These are phyloP conservation scores for Rhodotorula sp. DNA, from an alignment of 1,284 basidiomycete species.

Conservation along the genomic window DNA sequence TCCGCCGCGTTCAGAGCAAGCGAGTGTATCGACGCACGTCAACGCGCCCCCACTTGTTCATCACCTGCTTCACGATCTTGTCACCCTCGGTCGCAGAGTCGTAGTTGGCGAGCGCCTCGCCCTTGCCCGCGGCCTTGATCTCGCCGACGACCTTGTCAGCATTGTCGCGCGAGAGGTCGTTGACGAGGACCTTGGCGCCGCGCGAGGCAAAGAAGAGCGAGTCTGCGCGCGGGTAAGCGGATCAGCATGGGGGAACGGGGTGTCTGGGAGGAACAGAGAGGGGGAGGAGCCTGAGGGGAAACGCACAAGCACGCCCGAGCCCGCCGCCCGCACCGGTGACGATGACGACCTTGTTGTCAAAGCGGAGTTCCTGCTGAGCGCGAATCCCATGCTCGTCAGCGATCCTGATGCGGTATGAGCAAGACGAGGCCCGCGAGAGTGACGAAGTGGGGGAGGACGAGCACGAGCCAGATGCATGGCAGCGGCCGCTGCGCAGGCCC, in stretches of 20 bases:
- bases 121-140: conserved; percentile 70
- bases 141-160: conserved; percentile 92
- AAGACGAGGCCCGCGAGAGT: no score
- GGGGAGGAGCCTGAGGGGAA: not conserved
- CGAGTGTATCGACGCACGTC: conserved; percentile 55
- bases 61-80: conserved; percentile 75
- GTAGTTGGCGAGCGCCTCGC: conserved; percentile 81
- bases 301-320: conserved; percentile 74
- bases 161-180: conserved; percentile 85
- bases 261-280: not conserved
- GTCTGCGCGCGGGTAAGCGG: conserved; percentile 62
- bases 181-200: conserved; percentile 92
- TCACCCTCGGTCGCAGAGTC: conserved; percentile 87
- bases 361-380: conserved; percentile 58
- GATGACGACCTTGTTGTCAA: conserved; percentile 90
- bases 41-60: conserved; percentile 83
- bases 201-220: conserved; percentile 84
- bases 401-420: no score
- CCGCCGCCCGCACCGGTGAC: conserved; percentile 96
- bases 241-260: not conserved
- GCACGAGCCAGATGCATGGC: no score
- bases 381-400: not conserved
- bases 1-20: not conserved
- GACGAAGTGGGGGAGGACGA: not conserved
- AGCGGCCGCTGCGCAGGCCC: no score